Conservation (phyloP, 2,329 filamentous ascomycete species). For the Colletotrichum theobromicola region DNA sequence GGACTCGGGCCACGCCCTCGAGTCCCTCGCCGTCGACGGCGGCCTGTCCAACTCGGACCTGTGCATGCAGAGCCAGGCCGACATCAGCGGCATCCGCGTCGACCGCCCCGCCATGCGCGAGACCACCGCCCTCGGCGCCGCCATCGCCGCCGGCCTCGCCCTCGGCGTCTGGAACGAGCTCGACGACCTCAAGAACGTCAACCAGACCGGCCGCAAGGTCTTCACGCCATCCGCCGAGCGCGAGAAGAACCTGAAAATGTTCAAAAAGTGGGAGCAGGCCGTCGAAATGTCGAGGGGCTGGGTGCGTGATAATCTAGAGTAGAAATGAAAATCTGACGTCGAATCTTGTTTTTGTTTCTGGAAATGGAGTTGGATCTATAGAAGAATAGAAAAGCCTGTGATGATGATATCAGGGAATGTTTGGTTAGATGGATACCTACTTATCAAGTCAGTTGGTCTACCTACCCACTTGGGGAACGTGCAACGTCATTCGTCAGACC, state of each 20-base stretch:
- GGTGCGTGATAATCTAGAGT: conserved; percentile 33
- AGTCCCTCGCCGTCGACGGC: conserved; percentile 82
- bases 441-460: background rate
- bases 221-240: conserved; percentile 71
- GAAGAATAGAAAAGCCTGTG: background rate
- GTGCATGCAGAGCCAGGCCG: conserved; percentile 90
- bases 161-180: conserved; percentile 77
- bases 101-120: conserved; percentile 88
- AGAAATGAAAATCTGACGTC: background rate
- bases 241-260: conserved; percentile 43
- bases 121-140: conserved; percentile 86
- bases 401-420: background rate
- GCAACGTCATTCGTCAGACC: background rate
- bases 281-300: conserved; percentile 65
- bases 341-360: background rate
- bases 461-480: background rate
- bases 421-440: conserved; percentile 10
- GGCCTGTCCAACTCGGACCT: conserved; percentile 89
- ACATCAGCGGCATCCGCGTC: conserved; percentile 82
- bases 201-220: conserved; percentile 69
- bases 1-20: conserved; percentile 78
- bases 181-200: conserved; percentile 75
- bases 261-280: conserved; percentile 60
- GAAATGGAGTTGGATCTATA: background rate
- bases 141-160: conserved; percentile 88